Evolutionary conservation across 495 filamentous ascomycete species (phyloP), one percentile per base, ranked within the genome.

Genomic region (Penicillium canescens): DNA sequence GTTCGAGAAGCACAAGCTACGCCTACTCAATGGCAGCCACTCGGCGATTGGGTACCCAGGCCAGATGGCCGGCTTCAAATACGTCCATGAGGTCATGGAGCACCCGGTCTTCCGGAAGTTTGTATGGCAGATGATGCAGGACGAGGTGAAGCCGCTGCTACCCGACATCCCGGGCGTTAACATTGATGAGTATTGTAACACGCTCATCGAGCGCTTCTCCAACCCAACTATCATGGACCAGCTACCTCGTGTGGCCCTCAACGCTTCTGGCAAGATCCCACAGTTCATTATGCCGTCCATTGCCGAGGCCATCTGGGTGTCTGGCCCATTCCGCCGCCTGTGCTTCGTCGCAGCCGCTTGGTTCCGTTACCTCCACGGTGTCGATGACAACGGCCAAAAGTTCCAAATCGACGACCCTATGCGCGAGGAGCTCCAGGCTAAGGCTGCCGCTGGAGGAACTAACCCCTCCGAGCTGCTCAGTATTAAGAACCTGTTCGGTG

Each of bases 211-310:
- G 61, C 75, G 75, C 36, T 78, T 78, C 71, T 71, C 71, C 53
- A 78, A 78, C 70, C 71, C 75, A 1, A 72, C 74, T 7, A 77
- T 78, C 52, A 71, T 63, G 65, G 75, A 78, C 46, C 74, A 77
- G 58, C 59, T 78, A 42, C 73, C 74, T 24, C 74, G 75, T 28
- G 65, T 78, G 59, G 72, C 71, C 31, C 65, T 76, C 44, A 75
- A 75, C 44, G 75, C 66, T 14, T 74, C 75, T 4, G 74, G 75
- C 65, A 78, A 78, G 69, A 71, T 78, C 52, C 75, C 75, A 3
- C 75, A 78, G 58, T 78, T 78, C 55, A 77, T 77, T 59, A 77
- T 78, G 74, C 75, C 75, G 7, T 74, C 74, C 2, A 73, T 78
- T 48, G 75, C 75, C 49, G 75, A 78, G 61, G 67, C 67, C 6